Percentiles rank a stretch among this genome's conserved stretches.
phyloP scores from a whole-genome alignment of 805 yeast species.

The Zygosaccharomyces bisporus region DNA sequence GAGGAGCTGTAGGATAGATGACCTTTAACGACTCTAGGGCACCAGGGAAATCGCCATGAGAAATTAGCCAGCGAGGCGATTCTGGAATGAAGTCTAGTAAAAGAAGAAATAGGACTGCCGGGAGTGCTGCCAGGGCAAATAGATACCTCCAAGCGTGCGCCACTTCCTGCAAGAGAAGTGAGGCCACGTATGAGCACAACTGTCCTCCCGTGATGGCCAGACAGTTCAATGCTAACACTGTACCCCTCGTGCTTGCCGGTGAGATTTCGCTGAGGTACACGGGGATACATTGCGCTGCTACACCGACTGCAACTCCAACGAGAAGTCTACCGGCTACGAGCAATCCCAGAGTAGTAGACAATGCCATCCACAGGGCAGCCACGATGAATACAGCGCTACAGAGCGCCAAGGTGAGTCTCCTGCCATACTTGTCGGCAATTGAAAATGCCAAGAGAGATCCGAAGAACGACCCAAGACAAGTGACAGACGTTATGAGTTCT shows the following conservation, averaged over 20 bases:
- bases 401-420: constrained; percentile 38
- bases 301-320: constrained; percentile 72
- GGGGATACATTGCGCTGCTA: constrained; percentile 65
- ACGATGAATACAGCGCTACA: constrained; percentile 46
- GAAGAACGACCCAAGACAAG: constrained; percentile 52
- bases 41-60: constrained; percentile 31
- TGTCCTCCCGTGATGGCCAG: constrained; percentile 50
- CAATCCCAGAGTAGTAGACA: constrained; percentile 39
- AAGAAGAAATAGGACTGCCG: constrained; percentile 40
- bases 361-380: constrained; percentile 48
- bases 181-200: constrained; percentile 42
- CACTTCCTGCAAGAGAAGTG: constrained; percentile 32
- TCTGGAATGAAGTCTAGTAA: constrained; percentile 47
- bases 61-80: constrained; percentile 45
- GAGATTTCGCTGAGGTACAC: constrained; percentile 52
- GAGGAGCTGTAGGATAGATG: constrained; percentile 42
- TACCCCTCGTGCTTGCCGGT: constrained; percentile 41
- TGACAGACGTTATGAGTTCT: constrained; percentile 44
- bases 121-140: constrained; percentile 40
- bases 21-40: constrained; percentile 45
- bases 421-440: constrained; percentile 49
- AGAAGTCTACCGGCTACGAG: constrained; percentile 54
- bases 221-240: constrained; percentile 39
- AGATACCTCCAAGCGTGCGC: constrained; percentile 39
- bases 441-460: constrained; percentile 51